Conservation (phyloP, 306 rosid genomes). For the Sesbania bispinosa region DNA sequence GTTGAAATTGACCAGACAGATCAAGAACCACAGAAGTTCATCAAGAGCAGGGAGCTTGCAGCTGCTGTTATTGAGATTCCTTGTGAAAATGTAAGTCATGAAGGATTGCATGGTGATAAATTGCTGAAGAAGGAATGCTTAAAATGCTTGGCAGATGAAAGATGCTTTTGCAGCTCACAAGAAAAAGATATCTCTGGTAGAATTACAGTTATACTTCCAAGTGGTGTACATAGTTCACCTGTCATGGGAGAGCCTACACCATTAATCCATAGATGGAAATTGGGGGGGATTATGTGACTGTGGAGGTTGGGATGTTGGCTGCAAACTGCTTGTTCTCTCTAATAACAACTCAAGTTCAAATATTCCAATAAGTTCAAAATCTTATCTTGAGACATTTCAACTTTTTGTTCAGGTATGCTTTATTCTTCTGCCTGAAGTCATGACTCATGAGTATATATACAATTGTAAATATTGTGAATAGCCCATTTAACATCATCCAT, state of each 20-base stretch:
- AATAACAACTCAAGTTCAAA: conserved; percentile 38
- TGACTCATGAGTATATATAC: neutral
- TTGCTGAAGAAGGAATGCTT: conserved; percentile 31
- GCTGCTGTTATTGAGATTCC: conserved; percentile 67
- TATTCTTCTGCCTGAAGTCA: neutral
- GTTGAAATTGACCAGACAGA: conserved; percentile 48
- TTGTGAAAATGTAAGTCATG: conserved; percentile 29
- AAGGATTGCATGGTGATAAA: conserved; percentile 21
- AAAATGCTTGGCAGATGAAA: conserved; percentile 43
- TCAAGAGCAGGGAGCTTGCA: conserved; percentile 62
- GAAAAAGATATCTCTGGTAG: conserved; percentile 34
- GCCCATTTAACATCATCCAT: conserved; percentile 13
- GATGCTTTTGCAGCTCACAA: conserved; percentile 37
- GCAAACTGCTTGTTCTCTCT: conserved; percentile 76
- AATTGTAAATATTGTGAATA: neutral
- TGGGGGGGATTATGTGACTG: conserved; percentile 89
- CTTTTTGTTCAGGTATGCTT: conserved; percentile 64
- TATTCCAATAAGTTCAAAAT: conserved; percentile 24
- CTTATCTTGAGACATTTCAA: conserved; percentile 40
- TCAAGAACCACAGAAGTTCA: conserved; percentile 41
- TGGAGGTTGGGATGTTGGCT: conserved; percentile 97
- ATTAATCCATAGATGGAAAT: conserved; percentile 70
- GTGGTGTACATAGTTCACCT: conserved; percentile 73
- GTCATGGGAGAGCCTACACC: conserved; percentile 73
- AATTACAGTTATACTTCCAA: conserved; percentile 67